Percentiles rank a stretch among this genome's conserved stretches.
Conservation (phyloP, 1,139 yeast species). For the Magnusiomyces paraingens region DNA sequence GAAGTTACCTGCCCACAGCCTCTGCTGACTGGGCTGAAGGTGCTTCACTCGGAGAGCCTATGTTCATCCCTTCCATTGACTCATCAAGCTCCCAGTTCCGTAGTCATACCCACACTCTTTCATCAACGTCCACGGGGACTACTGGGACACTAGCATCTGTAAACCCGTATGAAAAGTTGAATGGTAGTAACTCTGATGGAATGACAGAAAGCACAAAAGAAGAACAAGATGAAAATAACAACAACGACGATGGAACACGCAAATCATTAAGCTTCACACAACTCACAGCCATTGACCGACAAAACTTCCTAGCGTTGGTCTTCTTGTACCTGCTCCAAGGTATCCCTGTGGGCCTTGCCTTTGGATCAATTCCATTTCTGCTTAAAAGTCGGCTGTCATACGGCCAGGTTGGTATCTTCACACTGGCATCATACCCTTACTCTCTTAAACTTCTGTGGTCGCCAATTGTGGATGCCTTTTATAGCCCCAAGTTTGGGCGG, state of each 20-base stretch:
- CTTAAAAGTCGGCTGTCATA: conserved; percentile 77
- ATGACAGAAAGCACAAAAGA: neutral
- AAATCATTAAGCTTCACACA: conserved; percentile 17
- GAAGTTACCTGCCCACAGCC: conserved; percentile 11
- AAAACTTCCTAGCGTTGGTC: conserved; percentile 67
- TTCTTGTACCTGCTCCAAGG: conserved; percentile 82
- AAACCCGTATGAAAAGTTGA: neutral
- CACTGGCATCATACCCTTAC: conserved; percentile 91
- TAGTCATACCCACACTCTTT: neutral
- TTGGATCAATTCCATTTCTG: conserved; percentile 92
- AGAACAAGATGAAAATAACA: neutral
- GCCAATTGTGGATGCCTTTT: conserved; percentile 89
- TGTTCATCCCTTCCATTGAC: conserved; percentile 2
- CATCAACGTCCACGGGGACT: no score
- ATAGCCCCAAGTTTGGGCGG: conserved; percentile 61
- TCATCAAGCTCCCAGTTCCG: neutral
- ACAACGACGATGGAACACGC: neutral
- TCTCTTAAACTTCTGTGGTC: conserved; percentile 90
- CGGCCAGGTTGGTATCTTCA: conserved; percentile 84
- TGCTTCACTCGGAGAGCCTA: conserved; percentile 13
- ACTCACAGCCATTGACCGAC: conserved; percentile 33
- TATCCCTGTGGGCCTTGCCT: conserved; percentile 90
- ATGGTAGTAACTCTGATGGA: neutral
- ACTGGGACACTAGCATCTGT: neutral
- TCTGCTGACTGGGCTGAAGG: conserved; percentile 14